Percentiles rank a stretch among this genome's conserved stretches.
These are phyloP conservation scores for Chalaropsis ovoidea DNA, from an alignment of 2,329 filamentous ascomycete species.

Conservation along the genomic window DNA sequence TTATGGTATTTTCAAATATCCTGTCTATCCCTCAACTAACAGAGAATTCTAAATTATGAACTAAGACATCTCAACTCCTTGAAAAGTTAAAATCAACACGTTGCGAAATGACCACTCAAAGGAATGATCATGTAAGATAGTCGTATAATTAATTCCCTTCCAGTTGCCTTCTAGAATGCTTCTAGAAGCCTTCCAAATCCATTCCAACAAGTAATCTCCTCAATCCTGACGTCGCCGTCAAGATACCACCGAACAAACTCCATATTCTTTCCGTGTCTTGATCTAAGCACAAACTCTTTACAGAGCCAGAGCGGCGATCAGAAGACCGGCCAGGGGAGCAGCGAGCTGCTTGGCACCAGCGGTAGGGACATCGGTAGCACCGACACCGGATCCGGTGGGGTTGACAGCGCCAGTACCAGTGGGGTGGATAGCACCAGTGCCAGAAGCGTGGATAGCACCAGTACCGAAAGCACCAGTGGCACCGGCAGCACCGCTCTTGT, in stretches of 20 bases:
- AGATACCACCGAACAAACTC: not conserved
- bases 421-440: not conserved
- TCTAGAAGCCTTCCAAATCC: not conserved
- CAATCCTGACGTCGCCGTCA: not conserved
- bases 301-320: slow-evolving; percentile 2
- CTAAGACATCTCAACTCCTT: not conserved
- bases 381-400: not conserved
- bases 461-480: not conserved
- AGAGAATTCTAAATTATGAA: not conserved
- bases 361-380: not conserved
- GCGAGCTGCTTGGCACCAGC: slow-evolving; percentile 8
- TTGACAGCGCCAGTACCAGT: slow-evolving; percentile 1
- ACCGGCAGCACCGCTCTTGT: not conserved
- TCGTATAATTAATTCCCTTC: not conserved
- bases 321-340: not conserved
- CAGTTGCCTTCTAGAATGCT: not conserved
- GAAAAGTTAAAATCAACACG: not conserved
- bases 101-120: not conserved
- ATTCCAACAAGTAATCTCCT: not conserved
- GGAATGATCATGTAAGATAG: not conserved
- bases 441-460: not conserved
- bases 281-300: not conserved
- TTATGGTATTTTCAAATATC: too few relatives aligned
- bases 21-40: not conserved
- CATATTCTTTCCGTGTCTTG: not conserved